Evolutionary conservation across 257 asterid species (phyloP).

Genomic region (Nicotiana attenuata): DNA sequence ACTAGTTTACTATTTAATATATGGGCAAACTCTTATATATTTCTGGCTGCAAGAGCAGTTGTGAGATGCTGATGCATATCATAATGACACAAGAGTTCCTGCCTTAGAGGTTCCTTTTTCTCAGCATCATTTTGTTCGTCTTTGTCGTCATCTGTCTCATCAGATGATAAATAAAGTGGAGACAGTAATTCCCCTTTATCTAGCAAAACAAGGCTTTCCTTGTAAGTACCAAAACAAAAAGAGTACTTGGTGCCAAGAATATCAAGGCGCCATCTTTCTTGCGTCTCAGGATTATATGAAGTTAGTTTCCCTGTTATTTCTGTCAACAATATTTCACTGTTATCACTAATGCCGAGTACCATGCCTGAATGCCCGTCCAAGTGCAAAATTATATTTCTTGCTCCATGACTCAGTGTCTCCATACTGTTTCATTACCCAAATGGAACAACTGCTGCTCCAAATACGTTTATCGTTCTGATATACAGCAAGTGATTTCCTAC

Average conservation of each 20-base stretch:
- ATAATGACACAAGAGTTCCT: not conserved
- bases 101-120: not conserved
- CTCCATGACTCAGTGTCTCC: conserved; percentile 16
- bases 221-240: not conserved
- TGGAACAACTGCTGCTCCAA: conserved; percentile 3
- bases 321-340: conserved; percentile 6
- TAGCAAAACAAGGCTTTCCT: conserved; percentile 16
- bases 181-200: conserved; percentile 18
- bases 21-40: not conserved
- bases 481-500: conserved; percentile 8
- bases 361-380: not conserved
- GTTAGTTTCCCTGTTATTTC: not conserved
- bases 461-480: not conserved
- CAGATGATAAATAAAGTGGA: not conserved
- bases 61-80: conserved; percentile 16
- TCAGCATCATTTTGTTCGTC: conserved; percentile 12
- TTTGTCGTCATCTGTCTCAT: not conserved
- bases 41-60: conserved; percentile 1
- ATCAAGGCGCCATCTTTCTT: not conserved
- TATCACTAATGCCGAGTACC: not conserved
- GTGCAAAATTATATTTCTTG: not conserved
- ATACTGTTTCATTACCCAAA: conserved; percentile 21
- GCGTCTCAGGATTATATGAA: not conserved
- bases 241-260: not conserved
- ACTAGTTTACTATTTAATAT: not conserved